Evolutionary conservation across 208 protist genomes (phyloP).

Genomic region (Lotmaria passim): DNA sequence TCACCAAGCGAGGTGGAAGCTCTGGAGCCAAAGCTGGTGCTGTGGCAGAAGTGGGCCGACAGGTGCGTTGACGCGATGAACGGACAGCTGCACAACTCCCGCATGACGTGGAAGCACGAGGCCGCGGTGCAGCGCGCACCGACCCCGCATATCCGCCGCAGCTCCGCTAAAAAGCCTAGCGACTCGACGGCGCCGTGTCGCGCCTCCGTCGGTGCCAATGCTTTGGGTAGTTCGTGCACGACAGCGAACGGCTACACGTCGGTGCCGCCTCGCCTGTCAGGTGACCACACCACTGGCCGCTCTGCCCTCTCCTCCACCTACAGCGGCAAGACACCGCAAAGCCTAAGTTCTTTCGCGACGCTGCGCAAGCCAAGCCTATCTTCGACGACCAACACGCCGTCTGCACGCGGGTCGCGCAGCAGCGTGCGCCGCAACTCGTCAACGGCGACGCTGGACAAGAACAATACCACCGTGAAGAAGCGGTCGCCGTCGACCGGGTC

Average conservation of each 20-base stretch:
- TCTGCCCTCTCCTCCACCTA: conserved; percentile 14
- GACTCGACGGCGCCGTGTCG: not conserved
- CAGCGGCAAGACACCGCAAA: conserved; percentile 7
- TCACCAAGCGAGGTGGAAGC: conserved; percentile 32
- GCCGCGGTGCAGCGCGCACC: conserved; percentile 47
- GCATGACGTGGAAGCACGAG: conserved; percentile 37
- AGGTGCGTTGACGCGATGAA: conserved; percentile 34
- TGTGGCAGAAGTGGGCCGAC: conserved; percentile 41
- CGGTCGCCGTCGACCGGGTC: conserved; percentile 5
- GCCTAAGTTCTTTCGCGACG: conserved; percentile 15
- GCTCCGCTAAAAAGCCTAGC: not conserved
- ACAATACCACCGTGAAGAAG: conserved; percentile 13
- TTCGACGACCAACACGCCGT: conserved; percentile 8
- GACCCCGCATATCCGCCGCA: conserved; percentile 34
- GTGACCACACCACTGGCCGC: not conserved
- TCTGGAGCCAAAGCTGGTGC: conserved; percentile 32
- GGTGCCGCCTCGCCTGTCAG: conserved; percentile 15
- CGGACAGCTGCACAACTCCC: conserved; percentile 3
- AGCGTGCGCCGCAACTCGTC: conserved; percentile 7
- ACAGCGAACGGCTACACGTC: conserved; percentile 10
- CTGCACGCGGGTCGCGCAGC: conserved; percentile 5
- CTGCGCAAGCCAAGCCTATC: conserved; percentile 18
- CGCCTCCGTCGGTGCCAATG: not conserved
- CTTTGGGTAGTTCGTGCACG: not conserved
- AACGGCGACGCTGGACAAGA: not conserved